Percentiles rank a stretch among this genome's conserved stretches.
These are phyloP conservation scores for Monosporascus sp. DNA, from an alignment of 2,329 filamentous ascomycete species.

Conservation along the genomic window DNA sequence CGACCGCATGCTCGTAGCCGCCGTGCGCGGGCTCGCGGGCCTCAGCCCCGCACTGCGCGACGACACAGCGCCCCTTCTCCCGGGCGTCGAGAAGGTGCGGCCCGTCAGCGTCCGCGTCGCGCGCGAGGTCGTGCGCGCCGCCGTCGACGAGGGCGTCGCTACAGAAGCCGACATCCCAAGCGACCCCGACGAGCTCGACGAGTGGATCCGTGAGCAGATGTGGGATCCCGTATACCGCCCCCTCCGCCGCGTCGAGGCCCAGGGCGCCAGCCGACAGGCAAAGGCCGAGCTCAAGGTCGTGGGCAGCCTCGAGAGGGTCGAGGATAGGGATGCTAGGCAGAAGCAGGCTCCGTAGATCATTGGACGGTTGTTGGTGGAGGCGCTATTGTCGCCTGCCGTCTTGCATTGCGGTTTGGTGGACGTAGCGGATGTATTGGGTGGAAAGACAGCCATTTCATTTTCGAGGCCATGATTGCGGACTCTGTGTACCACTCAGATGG, in stretches of 20 bases:
- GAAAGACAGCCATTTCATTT: too few species aligned
- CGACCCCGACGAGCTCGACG: constrained; percentile 50
- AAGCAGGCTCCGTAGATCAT: background rate
- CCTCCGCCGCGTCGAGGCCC: constrained; percentile 50
- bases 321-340: constrained; percentile 6
- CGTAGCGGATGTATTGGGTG: background rate
- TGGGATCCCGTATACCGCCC: constrained; percentile 68
- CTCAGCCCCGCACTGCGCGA: constrained; percentile 65
- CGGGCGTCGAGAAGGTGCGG: constrained; percentile 69
- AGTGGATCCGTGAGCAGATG: constrained; percentile 76
- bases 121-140: constrained; percentile 65
- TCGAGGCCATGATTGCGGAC: too few species aligned
- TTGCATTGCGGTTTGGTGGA: background rate
- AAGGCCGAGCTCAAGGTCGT: constrained; percentile 52
- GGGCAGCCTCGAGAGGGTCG: constrained; percentile 28
- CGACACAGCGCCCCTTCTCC: constrained; percentile 61
- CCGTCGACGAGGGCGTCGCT: constrained; percentile 64
- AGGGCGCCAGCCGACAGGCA: constrained; percentile 50
- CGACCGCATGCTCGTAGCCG: constrained; percentile 76
- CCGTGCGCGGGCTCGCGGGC: constrained; percentile 65
- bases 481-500: too few species aligned
- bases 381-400: background rate
- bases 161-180: constrained; percentile 60
- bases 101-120: constrained; percentile 76
- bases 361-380: background rate